Base-by-base conservation (phyloP, 2,329 filamentous ascomycete species). In the Aureobasidium sp. region DNA sequence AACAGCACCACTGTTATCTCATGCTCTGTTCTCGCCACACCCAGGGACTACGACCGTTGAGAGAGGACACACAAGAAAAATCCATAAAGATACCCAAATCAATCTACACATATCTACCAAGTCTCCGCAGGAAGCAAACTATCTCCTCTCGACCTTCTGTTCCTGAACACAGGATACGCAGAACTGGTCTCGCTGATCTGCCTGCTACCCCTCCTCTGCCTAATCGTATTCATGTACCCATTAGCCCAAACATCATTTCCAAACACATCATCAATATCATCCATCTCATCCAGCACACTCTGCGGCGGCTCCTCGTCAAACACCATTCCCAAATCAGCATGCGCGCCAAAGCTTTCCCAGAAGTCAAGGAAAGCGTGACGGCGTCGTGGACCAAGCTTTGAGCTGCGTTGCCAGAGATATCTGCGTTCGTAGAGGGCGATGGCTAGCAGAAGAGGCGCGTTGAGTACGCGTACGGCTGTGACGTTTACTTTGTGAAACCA, bases 401-500 rank as follows among this genome's bases (percentile, higher is more conserved):
- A 66, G 36, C 72, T 71, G 30, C 70, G 69, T 36, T 76, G 77
- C 87, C 88, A 90, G n/a, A 92, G 80, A 10, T 84, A 77, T 6
- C 82, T 81, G 55, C 90, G 84, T 73, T 95, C 90, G 64, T 86
- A 81, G 25, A 86, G 75, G 21, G 86, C 84, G 64, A 95, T 88
- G 63, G 87, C 67, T 4, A 93, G 79, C 1, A 95, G 79, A 5
- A 92, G 77, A 0, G 90, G 90, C 2, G 89, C 79, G 72, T 94
- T 94, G 68, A 92, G 81, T 9, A 85, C 76, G 41, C 89, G 85
- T 27, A 94, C 87, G 9, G 84, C 83, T 62, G 85, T 84, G 62
- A 95, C 89, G 70, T 95, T 91, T 68, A 93, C 88, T 75, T 93
- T 94, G 78, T 95, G 90, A 71, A 94, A 94, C 89, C 89, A 93